phyloP scores from a whole-genome alignment of 345 rosid genomes.

The Heritiera littoralis region DNA sequence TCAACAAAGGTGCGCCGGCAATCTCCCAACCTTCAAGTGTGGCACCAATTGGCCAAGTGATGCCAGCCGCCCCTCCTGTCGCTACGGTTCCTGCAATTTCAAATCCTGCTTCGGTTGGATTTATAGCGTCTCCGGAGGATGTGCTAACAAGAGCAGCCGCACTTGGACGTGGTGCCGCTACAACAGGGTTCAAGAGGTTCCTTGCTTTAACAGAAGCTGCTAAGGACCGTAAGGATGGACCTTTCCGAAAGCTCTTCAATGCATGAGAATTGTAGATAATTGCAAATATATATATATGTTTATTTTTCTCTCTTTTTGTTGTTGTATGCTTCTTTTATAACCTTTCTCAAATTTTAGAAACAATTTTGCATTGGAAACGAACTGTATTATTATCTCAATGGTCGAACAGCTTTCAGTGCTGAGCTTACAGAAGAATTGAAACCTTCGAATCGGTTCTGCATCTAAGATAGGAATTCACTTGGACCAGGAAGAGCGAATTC shows the following conservation, averaged over 20 bases:
- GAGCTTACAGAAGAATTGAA: too few species aligned
- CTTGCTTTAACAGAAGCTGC: slow-evolving; percentile 99
- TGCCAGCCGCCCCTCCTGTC: too few species aligned
- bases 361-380: background rate
- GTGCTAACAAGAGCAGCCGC: slow-evolving; percentile 96
- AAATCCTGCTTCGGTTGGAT: slow-evolving; percentile 37
- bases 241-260: slow-evolving; percentile 90
- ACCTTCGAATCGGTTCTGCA: too few species aligned
- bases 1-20: too few species aligned
- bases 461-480: too few species aligned
- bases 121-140: slow-evolving; percentile 84
- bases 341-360: too few species aligned
- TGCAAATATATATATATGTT: background rate
- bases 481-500: too few species aligned
- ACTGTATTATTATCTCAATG: slow-evolving; percentile 8
- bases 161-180: slow-evolving; percentile 97
- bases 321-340: background rate
- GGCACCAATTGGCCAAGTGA: too few species aligned
- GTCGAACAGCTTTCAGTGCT: background rate
- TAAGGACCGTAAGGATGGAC: slow-evolving; percentile 94
- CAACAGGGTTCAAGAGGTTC: slow-evolving; percentile 96
- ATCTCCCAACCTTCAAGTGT: too few species aligned
- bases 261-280: slow-evolving; percentile 37
- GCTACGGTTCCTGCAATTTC: slow-evolving; percentile 30
- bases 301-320: background rate